Evolutionary conservation across 805 yeast species (phyloP).

Genomic region (Yamadazyma olivae): DNA sequence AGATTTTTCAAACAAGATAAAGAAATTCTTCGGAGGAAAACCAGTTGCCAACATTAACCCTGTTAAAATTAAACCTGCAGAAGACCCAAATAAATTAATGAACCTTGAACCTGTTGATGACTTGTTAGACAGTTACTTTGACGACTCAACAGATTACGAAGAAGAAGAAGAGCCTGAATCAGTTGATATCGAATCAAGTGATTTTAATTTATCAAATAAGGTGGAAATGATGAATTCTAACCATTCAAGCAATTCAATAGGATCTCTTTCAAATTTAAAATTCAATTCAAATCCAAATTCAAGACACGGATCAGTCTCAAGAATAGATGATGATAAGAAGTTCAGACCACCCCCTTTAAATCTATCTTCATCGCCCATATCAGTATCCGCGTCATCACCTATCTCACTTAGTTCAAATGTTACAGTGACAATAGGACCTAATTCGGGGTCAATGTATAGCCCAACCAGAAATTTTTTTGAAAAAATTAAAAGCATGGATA

Average conservation of each 20-base stretch:
- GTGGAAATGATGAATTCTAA: not conserved
- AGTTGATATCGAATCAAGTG: not conserved
- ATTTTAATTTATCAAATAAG: not conserved
- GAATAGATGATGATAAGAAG: not conserved
- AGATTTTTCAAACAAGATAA: constrained; percentile 21
- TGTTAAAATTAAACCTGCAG: constrained; percentile 5
- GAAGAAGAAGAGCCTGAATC: constrained; percentile 9
- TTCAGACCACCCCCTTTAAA: constrained; percentile 4
- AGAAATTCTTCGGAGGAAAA: constrained; percentile 24
- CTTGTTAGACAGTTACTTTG: constrained; percentile 39
- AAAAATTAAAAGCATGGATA: constrained; percentile 24
- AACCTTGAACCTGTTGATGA: constrained; percentile 39
- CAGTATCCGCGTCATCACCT: constrained; percentile 18
- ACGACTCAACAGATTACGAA: constrained; percentile 20
- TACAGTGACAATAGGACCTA: constrained; percentile 35
- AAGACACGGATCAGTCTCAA: not conserved
- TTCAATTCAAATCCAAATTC: not conserved
- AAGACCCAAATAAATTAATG: constrained; percentile 5
- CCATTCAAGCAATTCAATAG: not conserved
- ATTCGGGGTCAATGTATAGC: constrained; percentile 33
- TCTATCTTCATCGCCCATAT: constrained; percentile 5
- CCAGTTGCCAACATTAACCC: constrained; percentile 10
- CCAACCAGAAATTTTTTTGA: constrained; percentile 37
- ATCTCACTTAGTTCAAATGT: constrained; percentile 17
- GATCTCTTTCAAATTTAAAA: not conserved